A percentile compares a stretch with the other conserved stretches of the same genome.
phyloP scores from a whole-genome alignment of 202 grass and related monocot species.

The Panicum virgatum region DNA sequence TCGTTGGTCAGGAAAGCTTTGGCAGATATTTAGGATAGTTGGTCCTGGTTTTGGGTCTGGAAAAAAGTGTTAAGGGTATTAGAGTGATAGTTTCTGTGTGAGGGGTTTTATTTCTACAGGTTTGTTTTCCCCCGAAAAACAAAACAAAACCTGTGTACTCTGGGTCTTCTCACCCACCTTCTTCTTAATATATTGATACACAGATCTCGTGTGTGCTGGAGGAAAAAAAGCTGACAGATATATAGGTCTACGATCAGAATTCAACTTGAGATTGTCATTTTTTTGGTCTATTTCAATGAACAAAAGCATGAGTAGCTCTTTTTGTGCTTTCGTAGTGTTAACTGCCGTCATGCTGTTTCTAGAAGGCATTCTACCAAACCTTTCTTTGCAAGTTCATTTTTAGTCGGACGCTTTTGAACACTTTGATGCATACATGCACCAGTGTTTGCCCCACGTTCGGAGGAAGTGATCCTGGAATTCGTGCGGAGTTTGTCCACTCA shows the following conservation, averaged over 20 bases:
- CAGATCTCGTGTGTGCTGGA: too few species aligned
- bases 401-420: neutral
- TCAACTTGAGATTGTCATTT: neutral
- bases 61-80: too few species aligned
- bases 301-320: neutral
- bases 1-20: neutral
- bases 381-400: slow-evolving; percentile 12
- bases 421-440: slow-evolving; percentile 16
- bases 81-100: too few species aligned
- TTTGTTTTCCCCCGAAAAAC: too few species aligned
- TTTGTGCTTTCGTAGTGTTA: neutral
- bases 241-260: neutral
- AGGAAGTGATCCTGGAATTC: slow-evolving; percentile 76
- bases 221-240: neutral
- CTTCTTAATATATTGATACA: too few species aligned
- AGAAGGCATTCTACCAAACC: neutral
- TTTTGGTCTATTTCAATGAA: neutral
- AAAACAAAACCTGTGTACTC: too few species aligned
- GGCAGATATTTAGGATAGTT: neutral
- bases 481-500: slow-evolving; percentile 67
- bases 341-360: neutral
- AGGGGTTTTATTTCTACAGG: too few species aligned
- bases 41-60: too few species aligned
- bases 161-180: too few species aligned
- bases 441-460: slow-evolving; percentile 90